Base-by-base conservation (phyloP, 2,329 filamentous ascomycete species). In the Echinosphaeria canescens region DNA sequence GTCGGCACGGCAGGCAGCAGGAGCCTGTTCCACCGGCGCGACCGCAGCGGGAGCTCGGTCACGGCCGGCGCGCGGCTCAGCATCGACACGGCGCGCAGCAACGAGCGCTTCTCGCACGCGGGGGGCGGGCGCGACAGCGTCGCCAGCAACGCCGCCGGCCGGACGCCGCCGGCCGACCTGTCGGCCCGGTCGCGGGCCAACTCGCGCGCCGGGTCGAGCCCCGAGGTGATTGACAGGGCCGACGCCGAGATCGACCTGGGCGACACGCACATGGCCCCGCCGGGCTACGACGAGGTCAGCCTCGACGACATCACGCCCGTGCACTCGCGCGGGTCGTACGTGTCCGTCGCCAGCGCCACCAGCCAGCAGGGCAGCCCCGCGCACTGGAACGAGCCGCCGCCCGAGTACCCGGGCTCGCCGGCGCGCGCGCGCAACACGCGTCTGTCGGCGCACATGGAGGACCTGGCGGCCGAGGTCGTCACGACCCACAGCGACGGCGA, bases 31-130 rank as follows among this genome's bases (percentile, higher is more conserved):
- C 53, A 60, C 34, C 46, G 44, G 2, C 52, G 62, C 28, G 51
- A 54, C 18, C 47, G 48, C 14, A 64, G 60, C 39, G 49, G 45
- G n/a, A 60, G 56, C 37, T 69, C 65, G 2, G 49, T 63, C n/a
- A n/a, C 38, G 51, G 54, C 18, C 47, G 48, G 13, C 64, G 60
- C 38, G 49, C 45, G n/a, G 11, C 38, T 64, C n/a, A 68, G 60
- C 41, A 50, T 67, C 31, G 49, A 53, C 29, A 46, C 45, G 2
- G 28, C 34, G 20, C 34, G 34, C 29, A 50, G 45, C 19, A 31
- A 34, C 20, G 31, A 36, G 15, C 29, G 10, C n/a, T n/a, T n/a
- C n/a, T n/a, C n/a, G 12, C 32, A 36, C 3, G 38, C 34, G 3
- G 38, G 38, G 8, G 38, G 37, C 10, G 31, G 27, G 11, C 18